Evolutionary conservation across 2,329 filamentous ascomycete genomes (phyloP).

Genomic region (Penicillium hesseltinei): DNA sequence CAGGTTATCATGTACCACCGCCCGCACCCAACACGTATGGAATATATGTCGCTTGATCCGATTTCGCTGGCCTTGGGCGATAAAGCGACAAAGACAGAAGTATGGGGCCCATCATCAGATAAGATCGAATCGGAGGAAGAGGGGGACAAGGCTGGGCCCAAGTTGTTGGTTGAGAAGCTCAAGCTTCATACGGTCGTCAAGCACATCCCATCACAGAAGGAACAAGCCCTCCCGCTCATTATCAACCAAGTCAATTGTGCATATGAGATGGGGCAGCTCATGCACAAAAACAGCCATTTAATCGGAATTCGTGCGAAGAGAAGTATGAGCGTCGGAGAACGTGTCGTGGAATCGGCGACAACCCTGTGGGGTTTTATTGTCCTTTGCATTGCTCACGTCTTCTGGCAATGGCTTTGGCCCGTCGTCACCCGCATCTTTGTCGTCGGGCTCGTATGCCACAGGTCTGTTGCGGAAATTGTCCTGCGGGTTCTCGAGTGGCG

Average conservation of each 20-base stretch:
- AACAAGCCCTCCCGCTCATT: constrained; percentile 74
- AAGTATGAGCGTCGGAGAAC: constrained; percentile 86
- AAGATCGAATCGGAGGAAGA: constrained; percentile 72
- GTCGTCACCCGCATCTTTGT: constrained; percentile 71
- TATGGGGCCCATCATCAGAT: constrained; percentile 41
- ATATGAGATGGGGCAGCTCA: constrained; percentile 77
- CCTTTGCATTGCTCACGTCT: constrained; percentile 66
- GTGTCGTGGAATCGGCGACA: constrained; percentile 88
- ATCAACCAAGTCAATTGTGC: constrained; percentile 96
- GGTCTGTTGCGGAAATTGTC: constrained; percentile 75
- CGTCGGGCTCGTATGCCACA: constrained; percentile 73
- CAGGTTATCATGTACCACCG: constrained; percentile 89
- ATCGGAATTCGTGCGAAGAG: constrained; percentile 79
- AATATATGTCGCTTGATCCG: constrained; percentile 88
- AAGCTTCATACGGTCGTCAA: constrained; percentile 81
- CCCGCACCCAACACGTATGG: constrained; percentile 83
- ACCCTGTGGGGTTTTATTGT: constrained; percentile 76
- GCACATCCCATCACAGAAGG: constrained; percentile 74
- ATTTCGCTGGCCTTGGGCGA: constrained; percentile 84
- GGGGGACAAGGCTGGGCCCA: constrained; percentile 61
- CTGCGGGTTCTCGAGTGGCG: constrained; percentile 82
- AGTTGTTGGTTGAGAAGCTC: constrained; percentile 76
- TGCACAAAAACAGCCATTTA: constrained; percentile 86
- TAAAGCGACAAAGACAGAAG: constrained; percentile 52
- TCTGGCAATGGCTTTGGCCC: constrained; percentile 75